Percentiles rank a stretch among this genome's conserved stretches.
Evolutionary conservation across 768 basidiomycete genomes (phyloP).

Genomic region (Melanogaster broomeanus): DNA sequence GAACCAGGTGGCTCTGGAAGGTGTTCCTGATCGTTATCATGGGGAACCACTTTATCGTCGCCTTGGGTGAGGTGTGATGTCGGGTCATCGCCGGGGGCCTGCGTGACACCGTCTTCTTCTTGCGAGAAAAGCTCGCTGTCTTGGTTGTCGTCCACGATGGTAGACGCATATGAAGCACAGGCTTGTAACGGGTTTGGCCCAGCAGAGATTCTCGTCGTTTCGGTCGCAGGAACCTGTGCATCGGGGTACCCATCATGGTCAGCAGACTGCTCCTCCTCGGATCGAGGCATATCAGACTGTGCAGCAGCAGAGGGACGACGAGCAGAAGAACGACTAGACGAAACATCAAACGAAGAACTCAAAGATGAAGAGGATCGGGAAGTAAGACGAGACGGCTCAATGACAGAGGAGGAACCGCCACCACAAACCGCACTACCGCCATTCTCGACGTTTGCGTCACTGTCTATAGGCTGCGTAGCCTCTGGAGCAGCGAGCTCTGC

Average conservation of each 20-base stretch:
- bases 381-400: constrained; percentile 32
- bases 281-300: constrained; percentile 42
- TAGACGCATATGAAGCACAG: constrained; percentile 50
- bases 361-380: constrained; percentile 33
- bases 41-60: constrained; percentile 17
- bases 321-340: constrained; percentile 45
- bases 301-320: constrained; percentile 21
- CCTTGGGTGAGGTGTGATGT: constrained; percentile 15
- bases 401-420: constrained; percentile 22
- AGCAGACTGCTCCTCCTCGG: constrained; percentile 44
- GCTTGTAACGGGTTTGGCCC: constrained; percentile 40
- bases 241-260: constrained; percentile 48
- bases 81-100: constrained; percentile 17
- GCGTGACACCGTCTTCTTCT: constrained; percentile 22
- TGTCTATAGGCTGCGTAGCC: constrained; percentile 19
- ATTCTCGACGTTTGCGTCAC: constrained; percentile 18
- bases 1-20: constrained; percentile 62
- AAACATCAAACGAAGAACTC: constrained; percentile 44
- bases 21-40: constrained; percentile 41
- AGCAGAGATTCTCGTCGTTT: constrained; percentile 7
- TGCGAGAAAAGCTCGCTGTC: constrained; percentile 29
- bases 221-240: constrained; percentile 37
- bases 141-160: constrained; percentile 49
- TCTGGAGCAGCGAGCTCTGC: constrained; percentile 16
- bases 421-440: constrained; percentile 14